Evolutionary conservation across 2,329 filamentous ascomycete genomes (phyloP), one percentile per base, ranked within the genome.

Genomic region (Tolypocladium capitatum): DNA sequence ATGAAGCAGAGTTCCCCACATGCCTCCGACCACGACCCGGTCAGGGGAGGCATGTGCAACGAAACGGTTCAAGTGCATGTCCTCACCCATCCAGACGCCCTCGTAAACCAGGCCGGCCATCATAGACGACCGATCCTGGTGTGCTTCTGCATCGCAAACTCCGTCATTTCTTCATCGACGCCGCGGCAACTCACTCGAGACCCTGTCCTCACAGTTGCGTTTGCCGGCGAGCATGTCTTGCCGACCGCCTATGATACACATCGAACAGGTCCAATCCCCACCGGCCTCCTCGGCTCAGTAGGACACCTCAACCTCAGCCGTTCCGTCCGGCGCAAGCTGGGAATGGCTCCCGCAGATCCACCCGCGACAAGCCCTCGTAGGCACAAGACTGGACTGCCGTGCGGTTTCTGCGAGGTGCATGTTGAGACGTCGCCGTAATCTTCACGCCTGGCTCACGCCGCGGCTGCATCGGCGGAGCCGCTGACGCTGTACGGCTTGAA

Each of bases 401-500:
- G 24, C 28, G 31, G 20, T 16, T 13, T 41, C 9, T 27, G 18
- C 30, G 33, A 36, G 46, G 36, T 21, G 30, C 20, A 27, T 45
- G n/a, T 34, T 35, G 28, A 21, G 31, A 30, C 30, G 20, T 45
- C 27, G 36, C 31, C 18, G 33, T 13, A 18, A 13, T 45, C 7
- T 30, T 20, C 28, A 9, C 2, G 20, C 9, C 27, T 28, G 27
- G 10, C 21, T 63, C 61, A 66, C 43, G 62, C 64, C 2, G 48
- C 48, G 20, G 63, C 59, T 41, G 64, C 56, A 45, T 70, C 67
- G 27, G 62, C 66, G 46, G 64, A 63, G 38, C 66, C 60, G 58
- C 71, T 71, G 47, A 80, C 74, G 55, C 75, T 80, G 64, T 86
- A 92, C 35, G 83, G 76, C 55, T 78, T 80, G 58, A 98, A 75